phyloP scores from a whole-genome alignment of 2,329 filamentous ascomycete species.

The Fusarium tjaetaba region DNA sequence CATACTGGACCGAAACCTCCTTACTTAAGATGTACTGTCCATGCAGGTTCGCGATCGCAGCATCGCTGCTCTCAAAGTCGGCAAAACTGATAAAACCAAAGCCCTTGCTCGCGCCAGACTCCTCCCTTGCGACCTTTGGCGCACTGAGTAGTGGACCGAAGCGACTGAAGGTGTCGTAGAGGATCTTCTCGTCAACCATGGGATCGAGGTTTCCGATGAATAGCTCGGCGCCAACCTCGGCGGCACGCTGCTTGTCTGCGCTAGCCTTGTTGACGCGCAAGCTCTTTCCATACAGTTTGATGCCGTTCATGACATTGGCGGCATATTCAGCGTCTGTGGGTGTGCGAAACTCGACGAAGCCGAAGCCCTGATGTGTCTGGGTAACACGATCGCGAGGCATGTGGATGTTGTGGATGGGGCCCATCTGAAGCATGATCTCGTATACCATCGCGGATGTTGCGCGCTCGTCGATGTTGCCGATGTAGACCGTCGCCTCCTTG shows the following conservation, averaged over 20 bases:
- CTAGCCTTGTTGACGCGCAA: constrained; percentile 93
- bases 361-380: constrained; percentile 95
- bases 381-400: constrained; percentile 98
- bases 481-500: constrained; percentile 97
- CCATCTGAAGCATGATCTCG: constrained; percentile 98
- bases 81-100: constrained; percentile 96
- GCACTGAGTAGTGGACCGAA: constrained; percentile 87
- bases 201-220: constrained; percentile 96
- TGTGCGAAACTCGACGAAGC: constrained; percentile 97
- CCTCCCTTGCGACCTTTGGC: constrained; percentile 93
- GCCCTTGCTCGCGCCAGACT: constrained; percentile 88
- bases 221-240: constrained; percentile 95
- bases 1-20: constrained; percentile 95
- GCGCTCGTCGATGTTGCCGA: constrained; percentile 98
- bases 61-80: constrained; percentile 93
- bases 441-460: constrained; percentile 90
- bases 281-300: constrained; percentile 91
- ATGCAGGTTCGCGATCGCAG: constrained; percentile 91
- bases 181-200: constrained; percentile 93
- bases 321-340: constrained; percentile 98
- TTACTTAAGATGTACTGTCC: constrained; percentile 98
- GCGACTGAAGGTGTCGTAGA: constrained; percentile 92
- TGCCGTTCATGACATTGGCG: constrained; percentile 94
- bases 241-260: constrained; percentile 92
- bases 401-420: constrained; percentile 97